Evolutionary conservation across 768 basidiomycete species (phyloP), one percentile per base, ranked within the genome.

Genomic region (Boletus reticuloceps): DNA sequence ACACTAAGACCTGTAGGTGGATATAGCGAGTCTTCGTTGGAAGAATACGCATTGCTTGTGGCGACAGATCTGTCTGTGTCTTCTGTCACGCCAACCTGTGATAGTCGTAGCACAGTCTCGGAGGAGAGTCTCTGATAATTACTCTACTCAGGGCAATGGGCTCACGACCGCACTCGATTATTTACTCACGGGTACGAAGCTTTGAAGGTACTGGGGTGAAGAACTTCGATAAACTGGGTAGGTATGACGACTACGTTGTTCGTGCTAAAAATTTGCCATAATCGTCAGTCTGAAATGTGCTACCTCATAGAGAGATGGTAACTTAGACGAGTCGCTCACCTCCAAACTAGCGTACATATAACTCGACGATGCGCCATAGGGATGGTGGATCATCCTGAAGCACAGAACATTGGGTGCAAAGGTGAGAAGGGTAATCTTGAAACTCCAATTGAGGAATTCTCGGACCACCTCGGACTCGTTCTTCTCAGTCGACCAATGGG

Each of bases 301-400:
- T 22, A 22, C 14, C 1, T 5, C 37, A 7, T 13, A 22, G 38
- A 19, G 36, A 34, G 8, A 12, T 31, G 9, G 20, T 3, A 38
- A 29, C 5, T 17, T 3, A 1, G 36, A 36, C 14, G 16, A n/a
- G 37, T 7, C 10, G 58, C 69, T 43, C 39, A 65, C 69, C 57
- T 58, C 59, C 34, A 5, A 36, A 31, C 41, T 57, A 16, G 63
- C 54, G 34, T 69, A 68, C 50, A 69, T 41, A 34, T 64, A 71
- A 43, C 58, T 64, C 16, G 69, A 62, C 25, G 69, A 55, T 44
- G 66, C 61, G 37, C 55, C 66, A 36, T 69, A 69, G 16, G 68
- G 68, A 57, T 69, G 68, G 51, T 61, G 49, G 41, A 67, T 69
- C 61, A 69, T 71, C 56, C 40, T 68, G 58, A 54, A 46, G 55